These are phyloP conservation scores for Apophysomyces sp. DNA, from an alignment of 371 early-diverging fungal species.

Conservation along the genomic window DNA sequence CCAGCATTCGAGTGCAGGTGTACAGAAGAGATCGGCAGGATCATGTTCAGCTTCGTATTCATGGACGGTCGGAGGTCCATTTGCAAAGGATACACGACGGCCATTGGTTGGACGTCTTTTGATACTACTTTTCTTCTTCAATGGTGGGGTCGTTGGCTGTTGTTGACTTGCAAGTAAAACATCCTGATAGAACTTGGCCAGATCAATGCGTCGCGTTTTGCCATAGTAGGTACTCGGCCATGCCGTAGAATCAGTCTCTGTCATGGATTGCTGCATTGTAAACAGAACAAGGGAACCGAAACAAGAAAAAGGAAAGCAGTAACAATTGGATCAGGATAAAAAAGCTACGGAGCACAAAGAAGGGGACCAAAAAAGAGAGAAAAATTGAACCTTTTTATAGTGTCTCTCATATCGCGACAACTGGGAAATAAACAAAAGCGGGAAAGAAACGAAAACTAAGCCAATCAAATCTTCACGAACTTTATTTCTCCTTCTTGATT, in stretches of 20 bases:
- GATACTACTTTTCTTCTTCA: background rate
- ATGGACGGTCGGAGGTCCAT: constrained; percentile 27
- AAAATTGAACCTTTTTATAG: background rate
- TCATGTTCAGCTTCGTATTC: constrained; percentile 39
- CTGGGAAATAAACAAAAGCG: constrained; percentile 1
- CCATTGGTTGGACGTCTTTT: constrained; percentile 5
- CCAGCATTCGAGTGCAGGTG: background rate
- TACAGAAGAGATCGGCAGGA: background rate
- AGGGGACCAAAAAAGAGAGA: background rate
- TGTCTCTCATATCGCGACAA: background rate
- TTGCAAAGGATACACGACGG: constrained; percentile 30
- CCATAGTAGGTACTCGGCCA: background rate
- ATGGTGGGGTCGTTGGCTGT: background rate
- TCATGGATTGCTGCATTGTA: background rate
- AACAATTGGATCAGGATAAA: background rate
- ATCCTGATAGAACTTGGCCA: constrained; percentile 10
- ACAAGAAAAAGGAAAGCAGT: background rate
- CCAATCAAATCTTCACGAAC: background rate
- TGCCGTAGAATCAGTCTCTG: background rate
- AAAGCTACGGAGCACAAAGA: background rate
- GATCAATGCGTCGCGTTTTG: constrained; percentile 1
- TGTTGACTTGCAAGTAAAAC: constrained; percentile 4
- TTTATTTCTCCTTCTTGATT: background rate
- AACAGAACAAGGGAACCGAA: background rate
- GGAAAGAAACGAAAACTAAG: background rate